Base-by-base conservation (phyloP, 176 grass and related monocot genomes). In the Typha latifolia region DNA sequence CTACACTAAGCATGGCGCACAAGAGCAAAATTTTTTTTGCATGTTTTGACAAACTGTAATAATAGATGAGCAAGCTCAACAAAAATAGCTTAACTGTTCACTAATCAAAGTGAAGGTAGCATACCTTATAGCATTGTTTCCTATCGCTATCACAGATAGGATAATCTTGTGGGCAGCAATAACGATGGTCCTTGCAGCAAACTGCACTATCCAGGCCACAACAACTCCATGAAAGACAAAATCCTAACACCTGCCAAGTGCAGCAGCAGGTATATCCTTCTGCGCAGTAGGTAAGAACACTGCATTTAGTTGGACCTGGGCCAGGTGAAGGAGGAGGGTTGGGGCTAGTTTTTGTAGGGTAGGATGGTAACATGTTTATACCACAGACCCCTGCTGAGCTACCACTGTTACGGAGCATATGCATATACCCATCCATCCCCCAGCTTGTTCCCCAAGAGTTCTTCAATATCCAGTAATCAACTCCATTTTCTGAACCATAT, bases 401-500 rank as follows among this genome's bases (percentile, higher is more conserved):
- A 27, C 73, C 80, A 55, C 80, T 75, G 52, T 97, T 92, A 9
- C 94, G 62, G 15, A 68, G 88, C 81, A 92, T 87, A 67, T 82
- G 12, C 15, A 97, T 92, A 61, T 92, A 97, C 3, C 94, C 94
- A 65, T 87, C 78, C 83, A 97, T 97, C 66, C 94, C 94, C 94
- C 89, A 97, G 21, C 19, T 73, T 62, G 85, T 82, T 61, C 94
- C 94, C 94, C 94, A 97, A 7, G 94, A 92, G 59, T 97, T 97
- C 71, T 97, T 97, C 64, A 97, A 29, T 69, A 97, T 92, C 93
- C 94, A 97, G 56, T 97, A 97, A 68, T 97, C 85, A 69, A 88
- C 85, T 47, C 83, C 88, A 48, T 81, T 76, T 72, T 91, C 73
- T 67, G 83, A 97, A 59, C 89, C 73, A 84, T 97, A 97, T 57